These are phyloP conservation scores for Hypocreales sp. DNA, from an alignment of 2,329 filamentous ascomycete genomes.

Conservation along the genomic window DNA sequence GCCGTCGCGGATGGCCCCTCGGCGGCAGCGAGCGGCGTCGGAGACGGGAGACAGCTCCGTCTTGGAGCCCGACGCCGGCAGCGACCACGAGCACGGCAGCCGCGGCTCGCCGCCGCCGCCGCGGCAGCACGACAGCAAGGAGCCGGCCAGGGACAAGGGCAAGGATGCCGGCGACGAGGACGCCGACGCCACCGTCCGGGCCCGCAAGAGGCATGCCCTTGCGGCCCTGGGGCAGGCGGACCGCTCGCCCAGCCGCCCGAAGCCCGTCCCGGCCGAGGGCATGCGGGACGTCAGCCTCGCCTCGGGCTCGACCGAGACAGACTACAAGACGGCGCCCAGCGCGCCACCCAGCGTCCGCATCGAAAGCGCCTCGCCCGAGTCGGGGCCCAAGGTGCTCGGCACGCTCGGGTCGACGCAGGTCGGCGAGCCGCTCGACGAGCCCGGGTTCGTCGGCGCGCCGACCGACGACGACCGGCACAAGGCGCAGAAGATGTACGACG, in stretches of 20 bases:
- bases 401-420: slow-evolving; percentile 16
- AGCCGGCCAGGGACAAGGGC: slow-evolving; percentile 1
- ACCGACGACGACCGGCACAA: slow-evolving; percentile 59
- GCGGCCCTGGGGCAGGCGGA: slow-evolving; percentile 11
- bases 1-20: slow-evolving; percentile 17
- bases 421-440: slow-evolving; percentile 36
- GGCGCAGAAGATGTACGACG: slow-evolving; percentile 71
- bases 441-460: slow-evolving; percentile 41
- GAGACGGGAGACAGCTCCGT: slow-evolving; percentile 30
- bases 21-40: slow-evolving; percentile 12
- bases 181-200: slow-evolving; percentile 14
- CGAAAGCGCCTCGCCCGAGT: slow-evolving; percentile 23
- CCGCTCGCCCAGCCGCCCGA: slow-evolving; percentile 13
- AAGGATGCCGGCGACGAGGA: slow-evolving; percentile 5
- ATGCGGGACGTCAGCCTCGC: slow-evolving; percentile 17
- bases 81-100: slow-evolving; percentile 27
- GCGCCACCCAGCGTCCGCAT: slow-evolving; percentile 27
- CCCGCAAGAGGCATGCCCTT: slow-evolving; percentile 9
- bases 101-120: no score
- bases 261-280: slow-evolving; percentile 22
- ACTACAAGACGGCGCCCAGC: slow-evolving; percentile 26
- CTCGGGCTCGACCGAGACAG: slow-evolving; percentile 20
- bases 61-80: slow-evolving; percentile 30
- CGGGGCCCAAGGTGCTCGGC: slow-evolving; percentile 18
- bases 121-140: background rate